Percentiles rank a stretch among this genome's conserved stretches.
phyloP scores from a whole-genome alignment of 2,329 filamentous ascomycete species.

The Phaeosphaeriaceae sp. region DNA sequence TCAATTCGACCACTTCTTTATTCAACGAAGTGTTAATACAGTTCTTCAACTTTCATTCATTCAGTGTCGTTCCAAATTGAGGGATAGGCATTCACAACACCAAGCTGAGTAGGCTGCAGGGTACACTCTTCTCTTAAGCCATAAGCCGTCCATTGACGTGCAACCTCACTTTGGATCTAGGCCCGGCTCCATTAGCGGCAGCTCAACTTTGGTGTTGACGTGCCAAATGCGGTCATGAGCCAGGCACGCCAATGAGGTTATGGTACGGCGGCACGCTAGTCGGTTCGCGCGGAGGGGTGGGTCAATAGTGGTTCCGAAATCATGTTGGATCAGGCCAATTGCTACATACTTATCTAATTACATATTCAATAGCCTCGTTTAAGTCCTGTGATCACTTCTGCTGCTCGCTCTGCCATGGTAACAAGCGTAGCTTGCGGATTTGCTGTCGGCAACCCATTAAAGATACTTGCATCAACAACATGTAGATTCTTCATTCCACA shows the following conservation, averaged over 20 bases:
- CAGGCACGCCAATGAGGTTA: constrained; percentile 15
- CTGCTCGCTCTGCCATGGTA: constrained; percentile 16
- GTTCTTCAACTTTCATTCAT: too few species aligned
- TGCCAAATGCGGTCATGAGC: constrained; percentile 5
- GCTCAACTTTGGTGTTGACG: constrained; percentile 20
- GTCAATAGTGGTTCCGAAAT: too few species aligned
- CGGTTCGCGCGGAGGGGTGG: constrained; percentile 1
- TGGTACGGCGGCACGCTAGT: constrained; percentile 8
- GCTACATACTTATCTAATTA: too few species aligned
- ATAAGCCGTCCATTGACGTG: not conserved
- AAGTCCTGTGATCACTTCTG: constrained; percentile 13
- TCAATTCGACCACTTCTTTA: not conserved
- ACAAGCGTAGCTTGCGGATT: constrained; percentile 20
- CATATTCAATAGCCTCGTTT: not conserved
- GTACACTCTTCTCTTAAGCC: constrained; percentile 4
- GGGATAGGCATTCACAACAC: too few species aligned
- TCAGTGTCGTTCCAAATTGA: too few species aligned
- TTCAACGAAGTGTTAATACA: too few species aligned
- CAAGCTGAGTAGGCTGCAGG: not conserved
- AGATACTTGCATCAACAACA: constrained; percentile 45
- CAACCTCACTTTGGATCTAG: constrained; percentile 12
- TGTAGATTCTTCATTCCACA: constrained; percentile 46
- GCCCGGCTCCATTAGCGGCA: constrained; percentile 11
- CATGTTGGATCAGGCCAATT: too few species aligned
- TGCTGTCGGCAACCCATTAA: constrained; percentile 17